Evolutionary conservation across 2,329 filamentous ascomycete species (phyloP), one percentile per base, ranked within the genome.

Genomic region (Ophidiomyces ophidiicola): DNA sequence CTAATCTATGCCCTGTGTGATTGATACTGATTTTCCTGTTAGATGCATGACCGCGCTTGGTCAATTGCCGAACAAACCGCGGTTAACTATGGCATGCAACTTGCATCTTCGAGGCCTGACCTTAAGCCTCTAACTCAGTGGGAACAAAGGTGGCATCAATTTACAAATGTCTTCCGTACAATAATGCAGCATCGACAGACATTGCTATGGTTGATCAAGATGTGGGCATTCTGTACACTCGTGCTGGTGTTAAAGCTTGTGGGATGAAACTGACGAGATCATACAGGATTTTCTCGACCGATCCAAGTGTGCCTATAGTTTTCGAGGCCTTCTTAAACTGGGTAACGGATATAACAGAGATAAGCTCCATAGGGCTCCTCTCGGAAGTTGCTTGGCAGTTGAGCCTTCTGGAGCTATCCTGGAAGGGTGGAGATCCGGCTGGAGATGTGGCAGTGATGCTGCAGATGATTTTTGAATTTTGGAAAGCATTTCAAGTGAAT

Each of bases 301-400:
- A 31, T 17, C 45, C 45, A 24, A 33, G 35, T 3, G 24, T 49
- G 8, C 32, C 45, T 4, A 31, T 46, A 17, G 35, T 39, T 11
- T 39, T 31, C 5, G 43, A 49, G 35, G 43, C 43, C 11, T 43
- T 46, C 32, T 21, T 49, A 19, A 44, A 49, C 17, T 49, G 45
- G 43, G 31, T 48, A 15, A 49, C 47, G 2, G 45, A 47, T 25
- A 41, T 49, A 10, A 49, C 45, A 15, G 42, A 46, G 21, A 28
- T 40, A 10, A 42, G 31, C 3, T 41, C 45, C 4, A 44, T 21
- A 2, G 42, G 42, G 19, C 44, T 49, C 24, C 37, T 46, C 10
- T 44, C 45, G 6, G 47, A 49, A 12, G 36, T 49, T 24, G 43
- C 42, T 7, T 49, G 46, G 47, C 42, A 12, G 12, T 12, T 48